These are phyloP conservation scores for Nicotiana noctiflora DNA, from an alignment of 257 asterid species.

Conservation along the genomic window DNA sequence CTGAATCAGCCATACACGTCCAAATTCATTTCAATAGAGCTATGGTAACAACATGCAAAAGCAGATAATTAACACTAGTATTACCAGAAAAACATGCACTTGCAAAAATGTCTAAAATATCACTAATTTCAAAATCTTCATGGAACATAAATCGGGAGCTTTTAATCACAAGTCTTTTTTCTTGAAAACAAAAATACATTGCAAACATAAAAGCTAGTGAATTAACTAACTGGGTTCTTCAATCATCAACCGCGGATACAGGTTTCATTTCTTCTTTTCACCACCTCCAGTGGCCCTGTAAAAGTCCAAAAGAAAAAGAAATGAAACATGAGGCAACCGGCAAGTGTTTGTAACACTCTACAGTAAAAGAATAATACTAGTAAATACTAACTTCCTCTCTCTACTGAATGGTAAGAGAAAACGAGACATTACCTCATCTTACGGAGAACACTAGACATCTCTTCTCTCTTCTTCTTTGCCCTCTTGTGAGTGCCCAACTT, in stretches of 20 bases:
- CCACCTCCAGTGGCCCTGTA: not conserved
- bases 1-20: too few relatives aligned
- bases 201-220: not conserved
- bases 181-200: not conserved
- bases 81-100: not conserved
- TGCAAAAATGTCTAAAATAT: not conserved
- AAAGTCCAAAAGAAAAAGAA: not conserved
- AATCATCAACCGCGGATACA: too few relatives aligned
- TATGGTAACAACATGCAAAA: not conserved
- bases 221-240: not conserved
- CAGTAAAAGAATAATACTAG: not conserved
- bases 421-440: conserved; percentile 44
- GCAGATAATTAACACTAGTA: not conserved
- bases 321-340: not conserved
- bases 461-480: conserved; percentile 73
- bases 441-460: conserved; percentile 59
- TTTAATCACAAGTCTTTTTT: not conserved
- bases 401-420: not conserved
- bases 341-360: not conserved
- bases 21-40: too few relatives aligned
- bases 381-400: not conserved
- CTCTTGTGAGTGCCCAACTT: conserved; percentile 66
- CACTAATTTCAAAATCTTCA: not conserved
- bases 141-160: not conserved
- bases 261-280: too few relatives aligned